Percentiles rank a stretch among this genome's conserved stretches.
These are phyloP conservation scores for Blastobotrys persicus DNA, from an alignment of 1,139 yeast genomes.

Conservation along the genomic window DNA sequence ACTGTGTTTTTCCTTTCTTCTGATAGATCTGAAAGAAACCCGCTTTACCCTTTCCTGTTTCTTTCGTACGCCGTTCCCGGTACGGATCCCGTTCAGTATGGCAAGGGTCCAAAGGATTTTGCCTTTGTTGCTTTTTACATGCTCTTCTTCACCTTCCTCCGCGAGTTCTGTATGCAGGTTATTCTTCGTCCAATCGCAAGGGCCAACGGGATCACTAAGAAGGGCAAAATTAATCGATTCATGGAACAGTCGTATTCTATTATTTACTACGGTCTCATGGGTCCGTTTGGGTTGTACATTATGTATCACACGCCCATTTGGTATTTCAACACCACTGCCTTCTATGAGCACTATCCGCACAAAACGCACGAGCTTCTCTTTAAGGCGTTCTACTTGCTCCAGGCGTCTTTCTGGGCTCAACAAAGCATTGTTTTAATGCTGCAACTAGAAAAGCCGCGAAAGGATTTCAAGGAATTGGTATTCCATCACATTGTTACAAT, in stretches of 20 bases:
- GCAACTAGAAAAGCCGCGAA: constrained; percentile 91
- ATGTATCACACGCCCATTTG: constrained; percentile 83
- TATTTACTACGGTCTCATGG: constrained; percentile 74
- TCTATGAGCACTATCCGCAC: constrained; percentile 83
- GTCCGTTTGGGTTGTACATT: constrained; percentile 85
- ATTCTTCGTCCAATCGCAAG: constrained; percentile 70
- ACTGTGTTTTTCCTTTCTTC: constrained; percentile 33
- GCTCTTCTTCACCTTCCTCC: constrained; percentile 80
- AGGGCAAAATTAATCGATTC: constrained; percentile 69
- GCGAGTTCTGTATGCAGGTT: constrained; percentile 89
- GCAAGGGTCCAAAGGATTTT: constrained; percentile 83
- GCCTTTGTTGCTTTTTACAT: constrained; percentile 77
- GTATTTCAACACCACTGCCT: constrained; percentile 81
- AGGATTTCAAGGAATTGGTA: constrained; percentile 85
- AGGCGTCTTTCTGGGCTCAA: constrained; percentile 97
- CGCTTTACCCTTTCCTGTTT: constrained; percentile 61
- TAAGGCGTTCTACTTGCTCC: constrained; percentile 82
- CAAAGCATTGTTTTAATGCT: constrained; percentile 79
- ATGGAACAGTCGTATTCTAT: constrained; percentile 91
- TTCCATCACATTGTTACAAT: constrained; percentile 93
- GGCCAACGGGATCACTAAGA: constrained; percentile 51
- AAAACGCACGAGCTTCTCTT: constrained; percentile 64
- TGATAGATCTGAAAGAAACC: constrained; percentile 54
- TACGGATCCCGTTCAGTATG: constrained; percentile 48
- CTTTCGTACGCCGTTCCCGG: constrained; percentile 65